Base-by-base conservation (phyloP, 2,329 filamentous ascomycete species). In the Fusarium graminum region DNA sequence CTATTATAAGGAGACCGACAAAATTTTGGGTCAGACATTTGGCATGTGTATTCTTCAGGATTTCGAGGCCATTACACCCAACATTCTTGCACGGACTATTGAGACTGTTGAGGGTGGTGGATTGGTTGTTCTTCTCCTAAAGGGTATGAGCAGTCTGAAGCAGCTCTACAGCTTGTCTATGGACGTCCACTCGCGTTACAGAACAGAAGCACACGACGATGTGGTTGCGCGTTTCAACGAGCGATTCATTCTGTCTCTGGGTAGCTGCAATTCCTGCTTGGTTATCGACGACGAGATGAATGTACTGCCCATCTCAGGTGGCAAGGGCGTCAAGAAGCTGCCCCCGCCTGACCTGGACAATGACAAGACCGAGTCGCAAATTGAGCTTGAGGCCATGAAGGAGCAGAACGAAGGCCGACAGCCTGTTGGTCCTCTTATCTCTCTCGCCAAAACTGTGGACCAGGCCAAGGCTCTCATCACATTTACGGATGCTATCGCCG, bases 1-100 rank as follows among this genome's bases (percentile, higher is more conserved):
- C 58, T 99, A 97, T 85, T 99, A 99, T 84, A 99, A 99, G 81
- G 95, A 99, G 82, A 98, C 95, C 28, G 95, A 99, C 75, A 98
- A 97, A 84, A 97, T 99, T 75, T 81, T 98, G 56, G 95, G 95
- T 77, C 97, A 98, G 78, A 99, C 95, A 41, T 99, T 95, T 76
- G 94, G 94, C 76, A 97, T 97, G 92, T 97, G 93, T 78, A 97
- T 99, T 68, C 81, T 99, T 71, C 95, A 99, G 79, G 95, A 99
- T 76, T 99, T 99, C 74, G 95, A 99, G 80, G 95, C 94, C 39
- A 87, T 99, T 70, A 99, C 95, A 11, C 95, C 95, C n/a, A 99
- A 99, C 76, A 85, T 97, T 68, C 86, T 99, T 30, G 95, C 95
- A 22, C 88, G 94, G 64, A 97, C 94, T 1, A 92, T 99, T 70